Conservation (phyloP, 2,329 filamentous ascomycete genomes). For the Phoma herbarum region DNA sequence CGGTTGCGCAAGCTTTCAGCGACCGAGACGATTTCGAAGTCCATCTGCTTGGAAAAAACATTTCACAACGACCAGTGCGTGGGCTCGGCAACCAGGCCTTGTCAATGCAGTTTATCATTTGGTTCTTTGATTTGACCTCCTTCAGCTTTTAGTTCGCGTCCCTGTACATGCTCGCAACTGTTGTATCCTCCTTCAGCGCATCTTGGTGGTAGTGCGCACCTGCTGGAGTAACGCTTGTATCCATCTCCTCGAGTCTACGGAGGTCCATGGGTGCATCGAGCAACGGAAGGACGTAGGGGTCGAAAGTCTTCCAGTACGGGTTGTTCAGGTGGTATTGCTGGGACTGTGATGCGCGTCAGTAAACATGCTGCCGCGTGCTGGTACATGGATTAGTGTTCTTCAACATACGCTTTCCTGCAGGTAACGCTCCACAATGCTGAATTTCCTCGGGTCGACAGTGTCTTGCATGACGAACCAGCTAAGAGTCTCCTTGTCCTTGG, state of each 20-base stretch:
- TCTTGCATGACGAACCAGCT: constrained; percentile 81
- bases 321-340: constrained; percentile 62
- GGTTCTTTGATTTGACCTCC: background rate
- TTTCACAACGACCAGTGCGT: background rate
- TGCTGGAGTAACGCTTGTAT: constrained; percentile 61
- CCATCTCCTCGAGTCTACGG: constrained; percentile 72
- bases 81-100: background rate
- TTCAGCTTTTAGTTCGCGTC: constrained; percentile 19
- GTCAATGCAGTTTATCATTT: background rate
- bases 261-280: constrained; percentile 75
- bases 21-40: background rate
- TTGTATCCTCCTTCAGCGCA: constrained; percentile 25
- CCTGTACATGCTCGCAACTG: constrained; percentile 29
- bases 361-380: background rate
- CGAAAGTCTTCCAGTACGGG: constrained; percentile 79
- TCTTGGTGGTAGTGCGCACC: constrained; percentile 36
- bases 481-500: constrained; percentile 72
- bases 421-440: constrained; percentile 80
- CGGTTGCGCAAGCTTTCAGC: background rate
- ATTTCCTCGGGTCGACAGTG: constrained; percentile 71
- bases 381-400: background rate
- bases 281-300: constrained; percentile 75
- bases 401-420: constrained; percentile 66
- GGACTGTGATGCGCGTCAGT: constrained; percentile 30
- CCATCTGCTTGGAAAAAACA: background rate